Evolutionary conservation across 768 basidiomycete species (phyloP), one percentile per base, ranked within the genome.

Genomic region (Dendrothele bispora): DNA sequence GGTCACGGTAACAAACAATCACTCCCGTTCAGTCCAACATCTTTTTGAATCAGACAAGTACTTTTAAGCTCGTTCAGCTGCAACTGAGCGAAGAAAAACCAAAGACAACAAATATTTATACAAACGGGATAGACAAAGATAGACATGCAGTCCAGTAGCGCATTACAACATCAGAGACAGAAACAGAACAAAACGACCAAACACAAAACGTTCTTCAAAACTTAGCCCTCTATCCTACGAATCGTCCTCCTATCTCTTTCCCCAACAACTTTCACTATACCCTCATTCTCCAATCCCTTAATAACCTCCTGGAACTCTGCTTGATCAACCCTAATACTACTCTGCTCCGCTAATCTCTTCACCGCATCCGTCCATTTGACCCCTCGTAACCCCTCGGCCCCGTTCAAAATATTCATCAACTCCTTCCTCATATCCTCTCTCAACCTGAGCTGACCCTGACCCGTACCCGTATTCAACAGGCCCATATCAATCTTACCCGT

Each of bases 401-500:
- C 67, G 30, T 86, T 83, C 50, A 93, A 64, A 55, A 92, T 68
- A 21, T 63, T 70, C 56, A 92, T 59, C 11, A 98, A 68, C 60
- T 91, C 97, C 59, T 78, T 83, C 56, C 88, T 82, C 78, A 98
- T 85, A 65, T 97, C 95, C n/a, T 88, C 91, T 37, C 84, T 78
- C 67, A 95, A 60, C 64, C 84, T 86, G 55, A 93, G 75, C 69
- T 95, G 89, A 21, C 93, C 88, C 43, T 82, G 75, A 2, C 91
- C 92, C 3, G 93, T 91, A 2, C 97, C 97, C 2, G 93, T 95
- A 62, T 93, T 95, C 56, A 99, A 78, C 61, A 99, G 65, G 45
- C 94, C 91, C 82, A 98, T 90, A 65, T 98, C 95, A 61, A 98
- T 95, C 77, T 95, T 93, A 44, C 95, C 95, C 11, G 95, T 98